phyloP scores from a whole-genome alignment of 768 basidiomycete species.

The Mycena capillaripes region DNA sequence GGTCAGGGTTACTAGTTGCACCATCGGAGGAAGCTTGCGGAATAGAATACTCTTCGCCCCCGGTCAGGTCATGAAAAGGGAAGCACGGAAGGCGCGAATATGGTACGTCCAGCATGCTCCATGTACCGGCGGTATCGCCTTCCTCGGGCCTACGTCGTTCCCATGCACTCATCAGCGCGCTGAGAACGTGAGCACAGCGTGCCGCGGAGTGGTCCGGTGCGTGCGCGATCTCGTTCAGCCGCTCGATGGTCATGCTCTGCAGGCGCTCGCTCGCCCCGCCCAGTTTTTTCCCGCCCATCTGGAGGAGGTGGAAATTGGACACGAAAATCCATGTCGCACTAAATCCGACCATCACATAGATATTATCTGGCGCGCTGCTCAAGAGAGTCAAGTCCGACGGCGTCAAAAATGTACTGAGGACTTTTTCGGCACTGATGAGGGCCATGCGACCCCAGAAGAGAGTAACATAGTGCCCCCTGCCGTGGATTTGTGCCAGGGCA shows the following conservation, averaged over 20 bases:
- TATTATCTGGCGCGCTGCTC: conserved; percentile 55
- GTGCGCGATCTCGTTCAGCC: conserved; percentile 50
- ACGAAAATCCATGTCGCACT: conserved; percentile 59
- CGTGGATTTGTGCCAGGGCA: conserved; percentile 50
- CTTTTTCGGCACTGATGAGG: conserved; percentile 51
- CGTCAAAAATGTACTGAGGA: conserved; percentile 51
- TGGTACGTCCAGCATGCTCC: neutral
- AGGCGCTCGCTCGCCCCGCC: conserved; percentile 54
- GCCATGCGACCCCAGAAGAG: conserved; percentile 55
- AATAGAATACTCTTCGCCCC: too few species aligned
- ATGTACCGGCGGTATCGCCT: neutral
- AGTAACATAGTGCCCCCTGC: conserved; percentile 50
- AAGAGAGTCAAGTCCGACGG: conserved; percentile 50
- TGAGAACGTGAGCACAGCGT: conserved; percentile 57
- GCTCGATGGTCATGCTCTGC: conserved; percentile 51
- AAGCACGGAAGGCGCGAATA: neutral
- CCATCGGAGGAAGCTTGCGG: too few species aligned
- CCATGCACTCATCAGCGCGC: conserved; percentile 45
- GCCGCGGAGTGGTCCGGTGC: conserved; percentile 57
- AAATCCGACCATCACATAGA: conserved; percentile 58
- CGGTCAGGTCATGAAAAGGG: too few species aligned
- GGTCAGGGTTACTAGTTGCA: conserved; percentile 41
- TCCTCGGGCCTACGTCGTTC: conserved; percentile 22
- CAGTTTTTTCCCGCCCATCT: conserved; percentile 50
- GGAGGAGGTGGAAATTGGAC: conserved; percentile 56